Base-by-base conservation (phyloP, 495 filamentous ascomycete species). In the Copromyces sp. region DNA sequence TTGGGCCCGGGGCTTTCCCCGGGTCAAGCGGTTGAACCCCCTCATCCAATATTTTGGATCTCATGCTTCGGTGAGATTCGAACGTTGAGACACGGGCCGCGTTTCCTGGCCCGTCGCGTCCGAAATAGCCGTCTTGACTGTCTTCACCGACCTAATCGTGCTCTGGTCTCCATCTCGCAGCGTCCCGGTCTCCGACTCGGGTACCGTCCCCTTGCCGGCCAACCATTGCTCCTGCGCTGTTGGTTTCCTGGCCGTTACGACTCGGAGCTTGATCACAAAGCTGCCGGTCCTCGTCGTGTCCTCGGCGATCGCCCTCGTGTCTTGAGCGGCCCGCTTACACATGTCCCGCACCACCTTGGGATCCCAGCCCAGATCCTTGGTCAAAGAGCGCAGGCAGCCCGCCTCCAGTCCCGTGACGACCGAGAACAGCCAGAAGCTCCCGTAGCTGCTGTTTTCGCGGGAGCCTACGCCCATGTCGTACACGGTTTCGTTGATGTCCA, bases 391-490 rank as follows among this genome's bases (percentile, higher is more conserved):
- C 73, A 94, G 73, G 41, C 84, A 84, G 20, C 81, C 75, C 1
- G 91, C 85, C 78, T 94, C 92, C 61, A 93, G 76, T 2, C 88
- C 89, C 75, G 91, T 90, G 41, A 94, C 79, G 69, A 88, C 77
- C 0, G 85, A 80, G 37, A 93, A 86, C 17, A 94, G 82, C 75
- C 87, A 90, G 81, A 92, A 87, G 74, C 91, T 93, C 53, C 87
- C 86, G 71, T 88, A 87, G 41, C 83, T 83, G 72, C 82, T 82
- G 72, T 88, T 86, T 6, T 86, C 78, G 3, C 83, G 82, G 7
- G 85, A 76, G 0, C 89, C 88, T 12, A 94, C 80, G 0, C 90
- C 90, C 9, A 93, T 84, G 39, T 84, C 84, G 70, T 88, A 84
- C 44, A 87, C 84, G 16, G 81, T 83, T 7, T 86, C 79, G 4